Evolutionary conservation across 805 yeast species (phyloP), one percentile per base, ranked within the genome.

Genomic region (Nakazawaea anatomiae): DNA sequence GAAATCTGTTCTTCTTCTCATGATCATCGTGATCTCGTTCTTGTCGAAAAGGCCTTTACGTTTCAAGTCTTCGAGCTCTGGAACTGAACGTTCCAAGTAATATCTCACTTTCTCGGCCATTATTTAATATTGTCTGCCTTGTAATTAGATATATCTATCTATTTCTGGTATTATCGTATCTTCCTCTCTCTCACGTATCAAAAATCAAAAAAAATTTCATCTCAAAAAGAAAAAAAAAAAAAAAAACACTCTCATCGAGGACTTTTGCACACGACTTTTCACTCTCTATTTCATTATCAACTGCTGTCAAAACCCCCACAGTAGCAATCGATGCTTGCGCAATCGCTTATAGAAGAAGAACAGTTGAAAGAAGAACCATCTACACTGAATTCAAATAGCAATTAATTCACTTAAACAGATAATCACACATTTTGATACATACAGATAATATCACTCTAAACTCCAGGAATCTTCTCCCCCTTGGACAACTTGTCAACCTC

Each of bases 1-100:
- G 60, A 90, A 94, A 68, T 91, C 97, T 0, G 97, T 92, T 70
- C 99, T 79, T 63, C 90, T 80, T 69, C 94, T 84, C 89, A 92
- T 89, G 49, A 94, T 85, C 72, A 78, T 76, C 40, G 85, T 82
- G 57, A 90, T 82, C 68, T 94, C 99, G 58, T 79, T 79, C 58
- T 87, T 87, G 41, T 82, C 85, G 66, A 94, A 94, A 5, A 94
- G 73, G 3, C 90, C 90, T 60, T 88, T 85, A 52, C 79, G 79
- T 53, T 85, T 82, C 35, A 94, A 77, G 60, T 92, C 99, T 60
- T 91, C 92, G 50, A 94, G 75, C 67, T 94, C 99, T 0, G 96
- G 96, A 61, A 91, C 90, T 5, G 90, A 79, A 71, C 75, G 82
- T 63, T 81, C 85, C 58, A 81, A 63, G 60, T 72, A 77, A 61